Conservation (phyloP, 2,329 filamentous ascomycete species). For the Beauveria australis region DNA sequence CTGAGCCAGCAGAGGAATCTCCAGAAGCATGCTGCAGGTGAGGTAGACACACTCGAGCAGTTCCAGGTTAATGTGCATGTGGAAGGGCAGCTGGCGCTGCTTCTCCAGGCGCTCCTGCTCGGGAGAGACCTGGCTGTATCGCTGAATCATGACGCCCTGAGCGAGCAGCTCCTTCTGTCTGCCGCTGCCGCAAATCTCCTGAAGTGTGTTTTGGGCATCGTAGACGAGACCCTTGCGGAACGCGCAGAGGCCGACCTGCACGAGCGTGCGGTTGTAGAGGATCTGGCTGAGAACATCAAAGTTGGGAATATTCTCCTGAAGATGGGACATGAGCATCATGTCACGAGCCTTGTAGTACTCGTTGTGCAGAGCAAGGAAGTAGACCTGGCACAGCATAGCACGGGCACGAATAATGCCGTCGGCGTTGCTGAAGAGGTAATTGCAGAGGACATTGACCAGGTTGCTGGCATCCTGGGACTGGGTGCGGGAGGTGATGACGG, state of each 20-base stretch:
- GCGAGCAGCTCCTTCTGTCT: slow-evolving; percentile 96
- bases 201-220: slow-evolving; percentile 93
- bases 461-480: slow-evolving; percentile 59
- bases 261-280: slow-evolving; percentile 94
- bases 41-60: slow-evolving; percentile 97
- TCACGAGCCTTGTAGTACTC: slow-evolving; percentile 97
- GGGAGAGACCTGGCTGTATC: slow-evolving; percentile 90
- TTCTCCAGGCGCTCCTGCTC: slow-evolving; percentile 97
- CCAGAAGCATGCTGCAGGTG: slow-evolving; percentile 97
- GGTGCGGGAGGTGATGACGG: slow-evolving; percentile 68
- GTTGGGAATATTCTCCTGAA: slow-evolving; percentile 93
- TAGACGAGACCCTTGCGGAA: slow-evolving; percentile 97
- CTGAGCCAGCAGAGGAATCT: slow-evolving; percentile 94
- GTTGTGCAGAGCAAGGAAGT: slow-evolving; percentile 95
- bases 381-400: slow-evolving; percentile 97
- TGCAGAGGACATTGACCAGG: slow-evolving; percentile 82
- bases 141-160: slow-evolving; percentile 96
- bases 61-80: slow-evolving; percentile 99
- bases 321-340: slow-evolving; percentile 99
- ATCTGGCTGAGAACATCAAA: slow-evolving; percentile 98
- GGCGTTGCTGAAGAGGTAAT: slow-evolving; percentile 88
- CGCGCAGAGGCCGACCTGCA: slow-evolving; percentile 95
- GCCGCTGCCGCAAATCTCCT: slow-evolving; percentile 96
- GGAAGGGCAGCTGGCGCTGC: slow-evolving; percentile 95
- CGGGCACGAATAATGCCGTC: slow-evolving; percentile 93